Evolutionary conservation across 2,329 filamentous ascomycete genomes (phyloP).

Genomic region (Penicillium thymicola): DNA sequence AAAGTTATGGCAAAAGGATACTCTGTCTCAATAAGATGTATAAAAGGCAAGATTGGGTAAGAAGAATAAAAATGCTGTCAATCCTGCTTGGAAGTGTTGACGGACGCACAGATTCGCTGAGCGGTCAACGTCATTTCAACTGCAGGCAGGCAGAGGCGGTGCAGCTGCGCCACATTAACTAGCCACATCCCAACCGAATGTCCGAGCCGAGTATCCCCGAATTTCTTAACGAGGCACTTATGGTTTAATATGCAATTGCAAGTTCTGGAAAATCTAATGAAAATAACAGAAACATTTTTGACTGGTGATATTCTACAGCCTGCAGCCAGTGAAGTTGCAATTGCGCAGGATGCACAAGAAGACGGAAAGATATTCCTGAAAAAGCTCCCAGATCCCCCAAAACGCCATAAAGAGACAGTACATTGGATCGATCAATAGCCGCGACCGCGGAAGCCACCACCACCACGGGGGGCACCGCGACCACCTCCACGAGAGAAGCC

Average conservation of each 20-base stretch:
- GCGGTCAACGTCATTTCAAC: slow-evolving; percentile 38
- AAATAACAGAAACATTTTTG: slow-evolving; percentile 23
- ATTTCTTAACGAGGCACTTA: background rate
- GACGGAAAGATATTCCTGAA: slow-evolving; percentile 37
- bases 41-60: slow-evolving; percentile 11
- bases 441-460: slow-evolving; percentile 26
- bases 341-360: slow-evolving; percentile 38
- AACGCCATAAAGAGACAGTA: slow-evolving; percentile 45
- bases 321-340: slow-evolving; percentile 28
- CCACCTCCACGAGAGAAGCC: slow-evolving; percentile 15
- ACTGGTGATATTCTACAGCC: slow-evolving; percentile 33
- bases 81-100: slow-evolving; percentile 33
- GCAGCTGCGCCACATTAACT: slow-evolving; percentile 26
- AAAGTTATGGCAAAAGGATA: slow-evolving; percentile 5
- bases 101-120: slow-evolving; percentile 31
- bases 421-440: slow-evolving; percentile 22
- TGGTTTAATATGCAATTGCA: background rate
- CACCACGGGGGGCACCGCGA: slow-evolving; percentile 15
- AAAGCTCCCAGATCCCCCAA: slow-evolving; percentile 41
- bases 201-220: background rate
- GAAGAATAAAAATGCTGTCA: slow-evolving; percentile 18
- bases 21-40: slow-evolving; percentile 1
- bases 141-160: slow-evolving; percentile 22
- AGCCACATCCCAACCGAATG: slow-evolving; percentile 21
- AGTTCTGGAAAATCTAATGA: background rate